Conservation (phyloP, 2,329 filamentous ascomycete species). For the Fusarium lateritium region DNA sequence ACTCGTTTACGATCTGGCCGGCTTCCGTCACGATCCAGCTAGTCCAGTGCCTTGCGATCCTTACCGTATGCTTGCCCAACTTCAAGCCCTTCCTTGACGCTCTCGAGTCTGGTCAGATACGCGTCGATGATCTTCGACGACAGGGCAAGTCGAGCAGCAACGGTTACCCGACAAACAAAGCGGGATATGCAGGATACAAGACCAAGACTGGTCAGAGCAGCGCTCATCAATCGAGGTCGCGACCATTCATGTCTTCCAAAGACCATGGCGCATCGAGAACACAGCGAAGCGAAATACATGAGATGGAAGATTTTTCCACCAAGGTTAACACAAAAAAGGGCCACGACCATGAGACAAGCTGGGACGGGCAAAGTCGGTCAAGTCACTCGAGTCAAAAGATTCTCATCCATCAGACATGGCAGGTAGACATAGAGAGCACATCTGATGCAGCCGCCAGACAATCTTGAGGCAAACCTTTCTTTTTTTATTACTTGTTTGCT, state of each 20-base stretch:
- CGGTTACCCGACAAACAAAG: constrained; percentile 41
- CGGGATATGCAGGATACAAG: constrained; percentile 45
- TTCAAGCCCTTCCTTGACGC: constrained; percentile 52
- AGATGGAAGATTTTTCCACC: constrained; percentile 35
- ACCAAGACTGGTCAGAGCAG: constrained; percentile 41
- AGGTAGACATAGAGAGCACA: constrained; percentile 47
- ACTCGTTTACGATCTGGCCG: constrained; percentile 47
- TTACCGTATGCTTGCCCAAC: constrained; percentile 50
- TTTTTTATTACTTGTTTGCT: constrained; percentile 2
- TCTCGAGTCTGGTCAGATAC: constrained; percentile 50
- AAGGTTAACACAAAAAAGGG: background rate
- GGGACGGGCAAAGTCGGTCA: constrained; percentile 41
- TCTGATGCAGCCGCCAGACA: constrained; percentile 8
- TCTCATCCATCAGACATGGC: constrained; percentile 50
- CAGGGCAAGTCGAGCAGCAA: constrained; percentile 48
- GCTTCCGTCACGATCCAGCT: constrained; percentile 45
- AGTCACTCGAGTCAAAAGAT: constrained; percentile 51
- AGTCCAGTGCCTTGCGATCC: constrained; percentile 49
- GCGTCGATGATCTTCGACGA: constrained; percentile 48
- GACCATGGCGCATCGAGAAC: constrained; percentile 13
- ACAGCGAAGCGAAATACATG: constrained; percentile 31
- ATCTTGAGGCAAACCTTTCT: constrained; percentile 2
- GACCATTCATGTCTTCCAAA: constrained; percentile 4
- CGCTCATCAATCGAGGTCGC: constrained; percentile 29
- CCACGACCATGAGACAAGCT: constrained; percentile 14